Evolutionary conservation across 2,329 filamentous ascomycete species (phyloP), one percentile per base, ranked within the genome.

Genomic region (Thielaviopsis punctulata): DNA sequence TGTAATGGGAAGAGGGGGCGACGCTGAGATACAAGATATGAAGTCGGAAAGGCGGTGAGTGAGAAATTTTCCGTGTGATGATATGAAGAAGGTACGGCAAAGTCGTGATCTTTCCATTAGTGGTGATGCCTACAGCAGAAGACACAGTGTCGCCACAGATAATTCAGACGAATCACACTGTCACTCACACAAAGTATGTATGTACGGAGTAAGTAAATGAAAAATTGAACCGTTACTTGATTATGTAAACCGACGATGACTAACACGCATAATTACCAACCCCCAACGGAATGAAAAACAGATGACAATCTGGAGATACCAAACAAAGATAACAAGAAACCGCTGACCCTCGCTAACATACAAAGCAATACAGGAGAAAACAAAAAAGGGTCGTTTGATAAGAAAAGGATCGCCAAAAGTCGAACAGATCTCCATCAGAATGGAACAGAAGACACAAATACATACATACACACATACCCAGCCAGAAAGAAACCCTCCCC

Each of bases 341-440:
- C 30, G 30, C 30, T 36, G 10, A 10, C 18, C 10, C 15, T 18
- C 5, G 15, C 41, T 19, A 19, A 44, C 41, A 48, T 21, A 27
- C 43, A 47, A 41, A n/a, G 46, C 25, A 51, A 48, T n/a, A n/a
- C n/a, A n/a, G n/a, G n/a, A n/a, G 50, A 43, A 43, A 51, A 50
- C 47, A 50, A 52, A 52, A 44, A 36, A 36, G 30, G 13, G n/a
- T 36, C 30, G 30, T 36, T n/a, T n/a, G n/a, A 49, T 5, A 23
- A 13, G 3, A 25, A 44, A n/a, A 15, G 44, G 41, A 39, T 25
- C n/a, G n/a, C 21, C 30, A 33, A 45, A 41, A 52, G 55, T 30
- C 49, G 52, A 43, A 21, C 33, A 51, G 44, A 15, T n/a, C n/a
- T 18, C n/a, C 27, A 36, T 49, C 2, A 49, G 8, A 36, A 18